Conservation (phyloP, 352 stramenopile species). For the Halophytophthora batemanensis region DNA sequence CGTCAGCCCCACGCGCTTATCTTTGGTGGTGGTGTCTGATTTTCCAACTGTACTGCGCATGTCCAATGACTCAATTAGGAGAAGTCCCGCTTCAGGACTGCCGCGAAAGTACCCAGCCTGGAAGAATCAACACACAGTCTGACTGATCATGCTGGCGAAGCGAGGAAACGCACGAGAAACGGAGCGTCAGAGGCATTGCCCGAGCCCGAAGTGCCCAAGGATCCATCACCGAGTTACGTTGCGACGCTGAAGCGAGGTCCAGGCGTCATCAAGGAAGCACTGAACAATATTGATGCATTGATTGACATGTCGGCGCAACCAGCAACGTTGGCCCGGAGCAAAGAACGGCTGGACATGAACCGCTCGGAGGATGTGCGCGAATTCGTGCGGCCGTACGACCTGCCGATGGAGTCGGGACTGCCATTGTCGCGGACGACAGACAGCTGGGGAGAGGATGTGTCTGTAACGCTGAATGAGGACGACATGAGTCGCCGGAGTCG, state of each 20-base stretch:
- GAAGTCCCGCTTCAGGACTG: constrained; percentile 19
- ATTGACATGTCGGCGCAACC: constrained; percentile 32
- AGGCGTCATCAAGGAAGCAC: constrained; percentile 34
- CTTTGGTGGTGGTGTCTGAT: neutral
- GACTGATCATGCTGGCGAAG: constrained; percentile 25
- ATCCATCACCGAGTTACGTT: constrained; percentile 30
- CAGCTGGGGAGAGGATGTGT: constrained; percentile 53
- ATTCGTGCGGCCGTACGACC: constrained; percentile 44
- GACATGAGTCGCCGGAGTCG: constrained; percentile 25
- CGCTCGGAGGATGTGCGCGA: constrained; percentile 33
- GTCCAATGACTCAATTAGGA: constrained; percentile 13
- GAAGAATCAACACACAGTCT: constrained; percentile 6
- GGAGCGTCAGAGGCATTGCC: constrained; percentile 3
- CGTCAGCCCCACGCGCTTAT: neutral
- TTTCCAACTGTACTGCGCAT: constrained; percentile 2
- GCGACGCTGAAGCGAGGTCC: constrained; percentile 35
- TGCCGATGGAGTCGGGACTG: constrained; percentile 47
- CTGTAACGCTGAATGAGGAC: constrained; percentile 27
- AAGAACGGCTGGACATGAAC: constrained; percentile 15
- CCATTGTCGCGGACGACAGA: constrained; percentile 58
- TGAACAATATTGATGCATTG: constrained; percentile 51
- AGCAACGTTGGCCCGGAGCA: constrained; percentile 3
- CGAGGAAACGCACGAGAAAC: constrained; percentile 14
- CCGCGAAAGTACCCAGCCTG: neutral
- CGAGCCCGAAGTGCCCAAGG: constrained; percentile 18